A percentile compares a stretch with the other conserved stretches of the same genome.
phyloP scores from a whole-genome alignment of 176 grass and related monocot species.

The Paspalum vaginatum region DNA sequence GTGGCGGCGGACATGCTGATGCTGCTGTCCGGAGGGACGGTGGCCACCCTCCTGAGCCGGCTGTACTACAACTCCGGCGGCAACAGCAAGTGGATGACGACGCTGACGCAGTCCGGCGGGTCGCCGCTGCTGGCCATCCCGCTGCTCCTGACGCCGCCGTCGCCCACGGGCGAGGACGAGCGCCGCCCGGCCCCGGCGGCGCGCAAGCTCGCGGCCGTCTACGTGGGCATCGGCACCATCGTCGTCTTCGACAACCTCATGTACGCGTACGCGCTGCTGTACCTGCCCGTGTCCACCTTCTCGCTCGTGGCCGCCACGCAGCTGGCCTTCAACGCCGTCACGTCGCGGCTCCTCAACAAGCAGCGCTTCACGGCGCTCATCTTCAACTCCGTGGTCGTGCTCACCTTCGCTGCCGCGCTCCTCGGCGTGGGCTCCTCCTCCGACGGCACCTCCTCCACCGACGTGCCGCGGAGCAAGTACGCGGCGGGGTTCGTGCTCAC shows the following conservation, averaged over 20 bases:
- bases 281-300: slow-evolving; percentile 85
- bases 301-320: slow-evolving; percentile 69
- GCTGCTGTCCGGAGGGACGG: slow-evolving; percentile 56
- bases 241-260: slow-evolving; percentile 66
- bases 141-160: slow-evolving; percentile 38
- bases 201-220: slow-evolving; percentile 49
- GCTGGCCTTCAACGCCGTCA: slow-evolving; percentile 77
- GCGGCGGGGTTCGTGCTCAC: slow-evolving; percentile 65
- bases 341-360: slow-evolving; percentile 65
- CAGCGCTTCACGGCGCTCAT: slow-evolving; percentile 74
- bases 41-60: slow-evolving; percentile 56
- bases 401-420: slow-evolving; percentile 71
- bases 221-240: slow-evolving; percentile 50
- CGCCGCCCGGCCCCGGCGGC: slow-evolving; percentile 5
- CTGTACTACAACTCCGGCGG: slow-evolving; percentile 77
- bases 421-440: slow-evolving; percentile 54
- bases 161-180: background rate
- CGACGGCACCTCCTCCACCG: background rate
- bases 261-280: slow-evolving; percentile 73
- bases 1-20: slow-evolving; percentile 49
- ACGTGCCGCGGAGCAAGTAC: slow-evolving; percentile 46
- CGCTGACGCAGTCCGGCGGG: slow-evolving; percentile 55
- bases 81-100: slow-evolving; percentile 76
- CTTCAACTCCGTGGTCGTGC: slow-evolving; percentile 67
- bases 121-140: slow-evolving; percentile 50